A percentile compares a stretch with the other conserved stretches of the same genome.
phyloP scores from a whole-genome alignment of 139 green algal genomes.

The Coelastrella sp. region DNA sequence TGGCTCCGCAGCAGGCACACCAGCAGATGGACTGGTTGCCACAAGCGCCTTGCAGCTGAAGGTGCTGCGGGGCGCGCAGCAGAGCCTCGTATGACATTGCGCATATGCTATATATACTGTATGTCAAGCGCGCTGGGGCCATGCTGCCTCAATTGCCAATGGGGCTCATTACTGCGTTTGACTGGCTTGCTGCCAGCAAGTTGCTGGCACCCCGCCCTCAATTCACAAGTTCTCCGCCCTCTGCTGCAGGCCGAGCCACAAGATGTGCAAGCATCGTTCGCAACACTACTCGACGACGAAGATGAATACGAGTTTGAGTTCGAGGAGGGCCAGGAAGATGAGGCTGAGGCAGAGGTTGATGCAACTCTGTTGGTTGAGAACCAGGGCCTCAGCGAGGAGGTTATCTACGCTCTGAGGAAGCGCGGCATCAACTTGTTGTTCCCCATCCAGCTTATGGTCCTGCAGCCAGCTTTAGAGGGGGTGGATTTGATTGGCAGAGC shows the following conservation, averaged over 20 bases:
- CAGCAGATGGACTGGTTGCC: not conserved
- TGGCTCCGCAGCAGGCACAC: too few species aligned
- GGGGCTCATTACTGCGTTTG: too few species aligned
- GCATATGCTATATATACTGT: not conserved
- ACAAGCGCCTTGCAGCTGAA: too few species aligned
- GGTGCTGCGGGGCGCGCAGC: too few species aligned
- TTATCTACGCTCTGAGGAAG: slow-evolving; percentile 74
- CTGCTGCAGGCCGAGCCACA: not conserved
- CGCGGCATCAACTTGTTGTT: slow-evolving; percentile 86
- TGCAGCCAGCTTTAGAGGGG: slow-evolving; percentile 74
- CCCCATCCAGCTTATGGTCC: slow-evolving; percentile 84
- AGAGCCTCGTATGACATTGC: too few species aligned
- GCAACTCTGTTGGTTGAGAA: slow-evolving; percentile 27
- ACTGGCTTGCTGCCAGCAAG: too few species aligned
- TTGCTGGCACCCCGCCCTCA: not conserved
- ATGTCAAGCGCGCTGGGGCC: not conserved
- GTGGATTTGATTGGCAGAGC: slow-evolving; percentile 94
- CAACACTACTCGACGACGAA: slow-evolving; percentile 52
- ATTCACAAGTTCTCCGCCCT: not conserved
- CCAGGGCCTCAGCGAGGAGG: slow-evolving; percentile 28
- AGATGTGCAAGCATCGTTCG: slow-evolving; percentile 47
- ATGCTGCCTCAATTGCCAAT: not conserved
- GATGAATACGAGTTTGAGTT: slow-evolving; percentile 38
- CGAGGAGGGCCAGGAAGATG: not conserved
- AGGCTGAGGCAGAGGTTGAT: slow-evolving; percentile 9